phyloP scores from a whole-genome alignment of 2,329 filamentous ascomycete species.

The Aureobasidium leucospermi region DNA sequence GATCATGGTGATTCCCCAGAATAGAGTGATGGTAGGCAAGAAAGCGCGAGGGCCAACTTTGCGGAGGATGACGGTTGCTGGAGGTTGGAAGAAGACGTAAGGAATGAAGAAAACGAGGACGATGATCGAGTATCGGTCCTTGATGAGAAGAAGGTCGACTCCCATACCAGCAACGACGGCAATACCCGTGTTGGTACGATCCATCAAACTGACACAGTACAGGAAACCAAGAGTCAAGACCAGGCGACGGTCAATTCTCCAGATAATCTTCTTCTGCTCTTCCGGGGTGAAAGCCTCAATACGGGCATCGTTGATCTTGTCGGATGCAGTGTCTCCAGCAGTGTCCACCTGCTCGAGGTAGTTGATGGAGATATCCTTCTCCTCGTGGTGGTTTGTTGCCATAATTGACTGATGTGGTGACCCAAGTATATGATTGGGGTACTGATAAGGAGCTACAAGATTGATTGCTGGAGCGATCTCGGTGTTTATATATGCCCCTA shows the following conservation, averaged over 20 bases:
- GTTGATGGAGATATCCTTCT: background rate
- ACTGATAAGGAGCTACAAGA: background rate
- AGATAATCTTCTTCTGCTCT: slow-evolving; percentile 62
- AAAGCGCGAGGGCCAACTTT: slow-evolving; percentile 47
- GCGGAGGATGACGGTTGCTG: slow-evolving; percentile 61
- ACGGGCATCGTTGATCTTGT: slow-evolving; percentile 21
- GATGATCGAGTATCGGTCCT: slow-evolving; percentile 34
- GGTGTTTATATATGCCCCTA: background rate
- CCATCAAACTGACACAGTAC: slow-evolving; percentile 30
- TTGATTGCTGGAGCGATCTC: background rate
- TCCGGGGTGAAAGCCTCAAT: slow-evolving; percentile 43
- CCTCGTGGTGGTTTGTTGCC: background rate
- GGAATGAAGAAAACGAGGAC: slow-evolving; percentile 68
- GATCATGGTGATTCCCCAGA: slow-evolving; percentile 57
- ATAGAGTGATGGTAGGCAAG: slow-evolving; percentile 33
- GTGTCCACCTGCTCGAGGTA: slow-evolving; percentile 7
- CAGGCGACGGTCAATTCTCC: slow-evolving; percentile 56
- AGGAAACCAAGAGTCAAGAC: slow-evolving; percentile 39
- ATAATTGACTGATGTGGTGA: background rate
- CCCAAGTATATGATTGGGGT: background rate
- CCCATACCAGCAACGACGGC: slow-evolving; percentile 30
- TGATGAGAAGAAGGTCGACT: slow-evolving; percentile 25
- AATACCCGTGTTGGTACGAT: slow-evolving; percentile 27
- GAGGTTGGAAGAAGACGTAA: slow-evolving; percentile 65
- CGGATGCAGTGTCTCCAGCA: background rate